Evolutionary conservation across 2,329 filamentous ascomycete genomes (phyloP), one percentile per base, ranked within the genome.

Genomic region (Pseudonectria buxi): DNA sequence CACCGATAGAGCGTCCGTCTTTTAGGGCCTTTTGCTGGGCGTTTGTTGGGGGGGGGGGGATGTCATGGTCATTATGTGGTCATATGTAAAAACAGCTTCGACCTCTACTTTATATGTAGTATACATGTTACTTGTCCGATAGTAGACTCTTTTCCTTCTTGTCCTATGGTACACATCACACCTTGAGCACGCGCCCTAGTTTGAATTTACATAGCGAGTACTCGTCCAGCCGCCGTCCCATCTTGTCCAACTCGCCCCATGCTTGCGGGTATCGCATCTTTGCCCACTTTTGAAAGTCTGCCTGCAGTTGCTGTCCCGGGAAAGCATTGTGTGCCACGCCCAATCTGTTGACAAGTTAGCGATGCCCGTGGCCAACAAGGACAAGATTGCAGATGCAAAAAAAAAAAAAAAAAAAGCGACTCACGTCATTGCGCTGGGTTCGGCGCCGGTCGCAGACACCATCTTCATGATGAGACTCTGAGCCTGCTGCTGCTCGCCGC

Each of bases 241-340:
- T 65, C 44, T 67, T 67, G 48, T 76, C 71, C 41, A 94, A 57
- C 46, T 81, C 70, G 10, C 63, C 64, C 88, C 87, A 95, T 6
- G 75, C 63, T 9, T 74, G 67, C 0, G 83, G 78, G 57, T 86
- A 87, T 28, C 73, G 70, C 32, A 73, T 61, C 47, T 73, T 72
- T 3, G 83, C 83, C 87, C 87, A 95, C 12, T 71, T 65, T 55
- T 88, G 80, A 37, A 94, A 81, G 26, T 77, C 67, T 5, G 72
- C 66, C 57, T 92, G 86, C 50, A 78, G 71, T 34, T 72, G 70
- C 40, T 74, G 71, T 39, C 73, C 76, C 3, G 76, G 78, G 3
- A 87, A 71, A 9, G 78, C 81, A 49, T 90, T 92, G 59, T 86
- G 87, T 39, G 87, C 70, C 16, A 81, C 74, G 12, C 81, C 86